Percentiles rank a stretch among this genome's conserved stretches.
phyloP scores from a whole-genome alignment of 2,329 filamentous ascomycete genomes.

The Pyrenochaeta sp. region DNA sequence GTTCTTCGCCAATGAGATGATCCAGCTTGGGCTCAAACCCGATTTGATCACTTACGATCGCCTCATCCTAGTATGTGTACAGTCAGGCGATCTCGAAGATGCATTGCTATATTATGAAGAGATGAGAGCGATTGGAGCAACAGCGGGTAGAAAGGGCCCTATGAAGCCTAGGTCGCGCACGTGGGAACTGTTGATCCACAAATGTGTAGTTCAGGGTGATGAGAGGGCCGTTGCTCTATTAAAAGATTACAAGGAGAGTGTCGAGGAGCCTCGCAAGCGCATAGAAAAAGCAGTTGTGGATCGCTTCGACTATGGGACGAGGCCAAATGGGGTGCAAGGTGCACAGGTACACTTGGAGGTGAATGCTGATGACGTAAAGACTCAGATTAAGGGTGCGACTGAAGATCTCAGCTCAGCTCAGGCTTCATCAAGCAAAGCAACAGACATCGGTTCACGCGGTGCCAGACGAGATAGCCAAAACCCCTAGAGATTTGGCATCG shows the following conservation, averaged over 20 bases:
- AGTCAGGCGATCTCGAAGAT: constrained; percentile 51
- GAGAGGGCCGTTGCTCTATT: constrained; percentile 27
- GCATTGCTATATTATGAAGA: constrained; percentile 61
- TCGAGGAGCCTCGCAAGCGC: constrained; percentile 17
- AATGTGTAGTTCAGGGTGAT: constrained; percentile 18
- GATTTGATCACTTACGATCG: constrained; percentile 69
- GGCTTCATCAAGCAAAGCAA: neutral
- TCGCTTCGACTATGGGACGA: constrained; percentile 20
- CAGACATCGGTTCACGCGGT: neutral
- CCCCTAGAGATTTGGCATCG: no score
- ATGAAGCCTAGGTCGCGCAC: constrained; percentile 27
- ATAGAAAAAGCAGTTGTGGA: constrained; percentile 23
- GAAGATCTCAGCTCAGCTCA: neutral
- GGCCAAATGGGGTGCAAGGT: neutral
- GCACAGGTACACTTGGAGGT: neutral
- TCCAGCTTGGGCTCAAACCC: constrained; percentile 62
- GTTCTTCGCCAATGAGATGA: constrained; percentile 70
- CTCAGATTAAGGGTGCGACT: neutral
- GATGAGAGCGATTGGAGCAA: constrained; percentile 48
- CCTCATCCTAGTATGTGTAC: constrained; percentile 65
- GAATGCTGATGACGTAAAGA: constrained; percentile 6
- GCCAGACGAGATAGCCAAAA: no score
- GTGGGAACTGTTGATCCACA: constrained; percentile 25
- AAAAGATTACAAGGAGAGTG: constrained; percentile 24
- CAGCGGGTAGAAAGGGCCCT: constrained; percentile 5